A percentile compares a stretch with the other conserved stretches of the same genome.
Evolutionary conservation across 2,329 filamentous ascomycete genomes (phyloP).

Genomic region (Colletotrichum graminicola): DNA sequence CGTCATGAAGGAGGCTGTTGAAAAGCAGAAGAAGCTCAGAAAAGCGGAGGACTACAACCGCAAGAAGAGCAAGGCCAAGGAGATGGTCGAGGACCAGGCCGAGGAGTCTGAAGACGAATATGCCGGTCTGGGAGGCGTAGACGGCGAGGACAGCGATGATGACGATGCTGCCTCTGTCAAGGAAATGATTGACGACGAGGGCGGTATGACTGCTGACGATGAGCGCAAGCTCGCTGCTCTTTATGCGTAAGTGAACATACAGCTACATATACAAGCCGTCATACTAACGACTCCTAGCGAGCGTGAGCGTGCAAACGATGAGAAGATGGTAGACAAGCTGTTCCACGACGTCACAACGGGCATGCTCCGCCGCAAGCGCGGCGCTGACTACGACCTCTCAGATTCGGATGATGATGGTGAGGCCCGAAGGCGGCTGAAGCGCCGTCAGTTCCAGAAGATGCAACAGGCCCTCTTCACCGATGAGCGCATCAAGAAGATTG

Average conservation of each 20-base stretch:
- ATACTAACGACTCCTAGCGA: slow-evolving; percentile 64
- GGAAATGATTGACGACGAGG: slow-evolving; percentile 91
- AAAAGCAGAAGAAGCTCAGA: slow-evolving; percentile 65
- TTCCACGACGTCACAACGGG: slow-evolving; percentile 94
- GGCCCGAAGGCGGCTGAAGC: slow-evolving; percentile 82
- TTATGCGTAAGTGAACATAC: slow-evolving; percentile 79
- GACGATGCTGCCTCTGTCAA: slow-evolving; percentile 78
- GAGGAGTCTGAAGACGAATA: slow-evolving; percentile 99
- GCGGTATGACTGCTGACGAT: slow-evolving; percentile 77
- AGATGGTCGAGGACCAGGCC: slow-evolving; percentile 91
- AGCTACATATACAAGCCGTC: neutral
- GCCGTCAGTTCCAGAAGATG: slow-evolving; percentile 91
- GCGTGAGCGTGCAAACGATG: slow-evolving; percentile 82
- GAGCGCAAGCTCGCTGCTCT: slow-evolving; percentile 86
- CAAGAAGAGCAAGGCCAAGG: slow-evolving; percentile 87
- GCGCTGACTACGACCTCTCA: slow-evolving; percentile 84
- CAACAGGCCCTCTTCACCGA: slow-evolving; percentile 88
- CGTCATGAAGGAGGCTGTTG: slow-evolving; percentile 76
- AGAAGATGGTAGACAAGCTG: slow-evolving; percentile 89
- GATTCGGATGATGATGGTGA: slow-evolving; percentile 92
- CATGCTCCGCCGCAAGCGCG: slow-evolving; percentile 85
- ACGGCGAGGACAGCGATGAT: slow-evolving; percentile 86
- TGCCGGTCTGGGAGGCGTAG: slow-evolving; percentile 89
- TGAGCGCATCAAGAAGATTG: slow-evolving; percentile 91
- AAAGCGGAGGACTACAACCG: slow-evolving; percentile 76